Base-by-base conservation (phyloP, 495 filamentous ascomycete genomes). In the Penicillium herquei region DNA sequence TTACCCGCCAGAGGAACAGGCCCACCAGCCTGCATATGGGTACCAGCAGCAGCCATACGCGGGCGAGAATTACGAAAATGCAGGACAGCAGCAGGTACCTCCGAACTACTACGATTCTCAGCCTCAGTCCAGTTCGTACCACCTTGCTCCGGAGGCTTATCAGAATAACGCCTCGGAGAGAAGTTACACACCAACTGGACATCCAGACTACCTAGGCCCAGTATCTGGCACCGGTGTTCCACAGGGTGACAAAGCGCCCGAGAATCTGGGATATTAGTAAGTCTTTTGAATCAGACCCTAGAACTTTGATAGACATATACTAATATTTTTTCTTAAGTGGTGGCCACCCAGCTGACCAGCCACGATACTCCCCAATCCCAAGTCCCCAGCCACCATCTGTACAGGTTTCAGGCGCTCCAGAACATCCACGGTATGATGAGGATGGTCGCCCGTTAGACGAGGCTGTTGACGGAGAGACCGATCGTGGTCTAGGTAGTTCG, bases 141-240 rank as follows among this genome's bases (percentile, higher is more conserved):
- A 76, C 49, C 63, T 61, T 8, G 65, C 62, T 2, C 72, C 63
- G 5, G 61, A 66, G 10, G 58, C 64, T 2, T 71, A 75, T 49
- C 68, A 72, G 33, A 52, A 61, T 35, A 61, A 61, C 34, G 54
- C 61, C 2, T 65, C 65, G 26, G 66, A 70, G 17, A 63, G 66
- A 52, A 72, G 69, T 49, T 68, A 70, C 47, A 73, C 75, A 18
- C 76, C 77, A 39, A 50, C 65, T 42, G 57, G 71, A 48, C 59
- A 52, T 41, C 65, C 65, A 37, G 63, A 75, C 37, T 61, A 69
- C 16, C 76, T 75, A 41, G 81, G 76, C 0, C 77, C 81, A 7
- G 78, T 77, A 6, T 66, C 68, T 26, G 78, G 79, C 26, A 81
- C 77, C 57, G 74, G 76, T 48, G 71, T 77, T 48, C 70, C 70